Base-by-base conservation (phyloP, 2,329 filamentous ascomycete genomes). In the Arthrobotrys conoides region DNA sequence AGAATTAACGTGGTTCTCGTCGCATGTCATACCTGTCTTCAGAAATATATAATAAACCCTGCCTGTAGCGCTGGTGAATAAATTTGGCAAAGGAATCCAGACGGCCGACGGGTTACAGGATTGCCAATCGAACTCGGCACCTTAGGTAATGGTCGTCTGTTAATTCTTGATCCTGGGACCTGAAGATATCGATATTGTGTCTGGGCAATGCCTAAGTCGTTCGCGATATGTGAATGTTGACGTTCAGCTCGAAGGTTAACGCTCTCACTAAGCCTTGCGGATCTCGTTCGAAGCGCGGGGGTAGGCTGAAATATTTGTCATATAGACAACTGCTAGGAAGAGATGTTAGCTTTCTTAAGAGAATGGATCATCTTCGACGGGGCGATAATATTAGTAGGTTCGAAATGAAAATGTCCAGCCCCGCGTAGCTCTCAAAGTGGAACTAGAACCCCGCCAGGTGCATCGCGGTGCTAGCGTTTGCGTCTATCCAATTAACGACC, bases 391-490 rank as follows among this genome's bases (percentile, higher is more conserved):
- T 22, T 33, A 36, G 49, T 33, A 46, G 20, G 27, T 48, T 38
- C 38, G 36, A 59, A 51, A 41, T 51, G 61, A 61, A 71, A 77
- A 71, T 63, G 38, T 71, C 59, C 73, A 77, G 73, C 73, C 73
- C 73, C 73, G 73, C 73, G 72, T 77, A 61, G n/a, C n/a, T n/a
- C n/a, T n/a, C n/a, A n/a, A n/a, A n/a, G n/a, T n/a, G n/a, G n/a
- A n/a, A n/a, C n/a, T n/a, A n/a, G 73, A 65, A 71, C 73, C 73
- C 73, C 73, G 68, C 73, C 49, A 38, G 24, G 48, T 71, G 64
- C 64, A 76, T 76, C 72, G 72, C 72, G 49, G 66, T 67, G 72
- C 66, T 71, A 66, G 67, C 66, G 36, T 70, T 65, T 76, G 64
- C 53, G 48, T 41, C 22, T 65, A 30, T 41, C 71, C 64, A 57